Evolutionary conservation across 2,329 filamentous ascomycete genomes (phyloP).

Genomic region (Cercospora sp.): DNA sequence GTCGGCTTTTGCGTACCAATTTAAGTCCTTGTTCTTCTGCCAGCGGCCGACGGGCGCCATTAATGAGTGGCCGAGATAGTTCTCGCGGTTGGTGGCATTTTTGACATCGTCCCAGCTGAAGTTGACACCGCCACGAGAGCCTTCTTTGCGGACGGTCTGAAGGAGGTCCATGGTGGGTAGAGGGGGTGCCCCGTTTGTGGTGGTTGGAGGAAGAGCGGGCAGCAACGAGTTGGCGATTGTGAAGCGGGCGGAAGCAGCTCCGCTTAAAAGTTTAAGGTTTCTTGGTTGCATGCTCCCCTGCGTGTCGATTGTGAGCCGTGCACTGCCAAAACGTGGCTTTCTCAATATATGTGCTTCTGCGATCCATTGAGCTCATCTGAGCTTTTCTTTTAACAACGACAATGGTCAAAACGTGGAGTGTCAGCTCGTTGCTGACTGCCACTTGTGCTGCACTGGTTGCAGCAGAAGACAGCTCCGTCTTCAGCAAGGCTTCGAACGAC

Average conservation of each 20-base stretch:
- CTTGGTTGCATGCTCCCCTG: slow-evolving; percentile 1
- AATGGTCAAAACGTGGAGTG: slow-evolving; percentile 30
- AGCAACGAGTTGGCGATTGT: neutral
- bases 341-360: neutral
- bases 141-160: slow-evolving; percentile 88
- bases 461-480: slow-evolving; percentile 31
- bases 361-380: slow-evolving; percentile 6
- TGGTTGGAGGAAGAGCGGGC: neutral
- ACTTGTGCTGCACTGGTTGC: slow-evolving; percentile 26
- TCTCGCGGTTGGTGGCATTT: slow-evolving; percentile 82
- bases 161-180: slow-evolving; percentile 76
- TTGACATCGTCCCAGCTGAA: slow-evolving; percentile 98
- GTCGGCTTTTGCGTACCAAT: slow-evolving; percentile 64
- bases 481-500: slow-evolving; percentile 63
- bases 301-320: neutral
- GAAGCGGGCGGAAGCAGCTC: slow-evolving; percentile 2
- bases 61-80: slow-evolving; percentile 83
- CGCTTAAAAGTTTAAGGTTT: slow-evolving; percentile 8
- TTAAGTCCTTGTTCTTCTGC: slow-evolving; percentile 73
- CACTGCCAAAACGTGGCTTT: slow-evolving; percentile 17
- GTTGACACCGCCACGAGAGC: slow-evolving; percentile 83
- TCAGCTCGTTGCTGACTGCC: slow-evolving; percentile 28
- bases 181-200: neutral
- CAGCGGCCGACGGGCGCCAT: slow-evolving; percentile 89
- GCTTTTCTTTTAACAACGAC: slow-evolving; percentile 6